Evolutionary conservation across 73 alveolate genomes (phyloP), one percentile per base, ranked within the genome.

Genomic region (Stentor roeselii): DNA sequence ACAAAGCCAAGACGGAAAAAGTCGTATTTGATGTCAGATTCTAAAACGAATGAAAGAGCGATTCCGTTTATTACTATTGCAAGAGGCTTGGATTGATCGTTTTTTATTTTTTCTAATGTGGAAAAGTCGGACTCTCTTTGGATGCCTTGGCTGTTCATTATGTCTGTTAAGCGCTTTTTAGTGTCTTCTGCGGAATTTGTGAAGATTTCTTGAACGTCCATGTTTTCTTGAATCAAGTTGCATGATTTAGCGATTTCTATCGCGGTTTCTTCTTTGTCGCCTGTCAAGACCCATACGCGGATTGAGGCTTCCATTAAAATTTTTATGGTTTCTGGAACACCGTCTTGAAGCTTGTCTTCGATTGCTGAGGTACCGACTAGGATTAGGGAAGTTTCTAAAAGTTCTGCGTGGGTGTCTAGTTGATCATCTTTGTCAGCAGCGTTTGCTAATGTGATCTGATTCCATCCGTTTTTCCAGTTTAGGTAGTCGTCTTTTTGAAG

Each of bases 221-320:
- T 91, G 50, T 88, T 92, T 78, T 89, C 85, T 75, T 90, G 84
- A 2, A 95, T 87, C 82, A 97, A 88, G 75, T 92, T 96, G 92
- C 99, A 97, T 59, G 98, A 95, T 75, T 86, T 86, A 36, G 96
- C 95, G 35, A 93, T 93, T 85, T 93, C 94, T 32, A 88, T 87
- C 4, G 99, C 98, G 32, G 99, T 95, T 82, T 95, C 99, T 82
- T 91, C 82, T 90, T 95, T 95, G 85, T 95, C 99, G 3, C 99
- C 99, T 3, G 99, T 95, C 60, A 95, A 86, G 42, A 95, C 96
- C 99, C 99, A 95, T 40, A 95, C 93, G 82, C 96, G 83, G 42
- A 95, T 95, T 31, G 95, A 96, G 14, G 98, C 96, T 76, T 90
- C 96, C 80, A 91, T 88, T 59, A 95, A 83, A 37, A 88, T 84